These are phyloP conservation scores for Tetramitus jugosus DNA, from an alignment of 208 protist genomes.

Conservation along the genomic window DNA sequence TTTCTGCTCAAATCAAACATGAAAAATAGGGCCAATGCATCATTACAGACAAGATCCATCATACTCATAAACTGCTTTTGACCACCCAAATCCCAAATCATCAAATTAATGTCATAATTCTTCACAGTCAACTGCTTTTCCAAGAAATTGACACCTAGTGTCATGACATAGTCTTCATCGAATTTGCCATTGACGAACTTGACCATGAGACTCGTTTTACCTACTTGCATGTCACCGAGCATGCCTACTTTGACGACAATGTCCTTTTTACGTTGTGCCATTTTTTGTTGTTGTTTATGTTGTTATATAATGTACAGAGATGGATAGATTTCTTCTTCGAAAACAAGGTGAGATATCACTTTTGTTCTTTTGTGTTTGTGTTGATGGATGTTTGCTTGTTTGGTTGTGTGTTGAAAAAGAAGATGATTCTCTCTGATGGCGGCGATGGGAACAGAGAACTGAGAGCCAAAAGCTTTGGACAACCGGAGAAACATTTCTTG, in stretches of 20 bases:
- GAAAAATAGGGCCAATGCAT: constrained; percentile 73
- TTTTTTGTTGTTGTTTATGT: neutral
- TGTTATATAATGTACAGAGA: too few relatives aligned
- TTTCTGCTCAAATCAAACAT: constrained; percentile 77
- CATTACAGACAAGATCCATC: constrained; percentile 77
- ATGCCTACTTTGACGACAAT: constrained; percentile 62
- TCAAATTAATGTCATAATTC: constrained; percentile 66
- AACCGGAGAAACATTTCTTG: too few relatives aligned
- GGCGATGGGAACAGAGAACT: too few relatives aligned
- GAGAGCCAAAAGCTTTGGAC: too few relatives aligned
- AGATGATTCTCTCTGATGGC: too few relatives aligned
- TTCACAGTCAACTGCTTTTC: constrained; percentile 67
- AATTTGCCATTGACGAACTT: constrained; percentile 67
- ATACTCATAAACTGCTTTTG: constrained; percentile 72
- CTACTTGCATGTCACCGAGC: constrained; percentile 59
- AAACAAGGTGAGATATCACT: too few relatives aligned
- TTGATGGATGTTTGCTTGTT: too few relatives aligned
- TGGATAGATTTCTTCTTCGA: too few relatives aligned
- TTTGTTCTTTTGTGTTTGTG: too few relatives aligned
- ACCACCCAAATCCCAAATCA: constrained; percentile 80
- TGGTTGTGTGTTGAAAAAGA: too few relatives aligned
- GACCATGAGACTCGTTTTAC: constrained; percentile 71
- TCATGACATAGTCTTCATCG: constrained; percentile 65
- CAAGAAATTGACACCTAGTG: constrained; percentile 82
- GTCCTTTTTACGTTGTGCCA: neutral